Base-by-base conservation (phyloP, 2,329 filamentous ascomycete genomes). In the Aspergillus clavatus region DNA sequence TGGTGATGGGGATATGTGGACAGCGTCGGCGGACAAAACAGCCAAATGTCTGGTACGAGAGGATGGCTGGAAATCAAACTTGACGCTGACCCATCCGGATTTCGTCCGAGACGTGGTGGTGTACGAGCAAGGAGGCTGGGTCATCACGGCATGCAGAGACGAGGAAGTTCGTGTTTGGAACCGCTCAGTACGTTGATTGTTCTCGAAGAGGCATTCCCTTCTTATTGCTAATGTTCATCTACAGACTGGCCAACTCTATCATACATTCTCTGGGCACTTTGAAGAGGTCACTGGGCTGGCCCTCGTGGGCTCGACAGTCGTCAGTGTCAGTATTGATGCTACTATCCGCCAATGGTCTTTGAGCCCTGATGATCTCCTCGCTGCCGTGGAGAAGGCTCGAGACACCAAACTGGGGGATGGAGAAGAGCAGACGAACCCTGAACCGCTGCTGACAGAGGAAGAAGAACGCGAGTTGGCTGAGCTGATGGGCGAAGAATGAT, bases 161-260 rank as follows among this genome's bases (percentile, higher is more conserved):
- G 93, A 98, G 68, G 82, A 95, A 57, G 77, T 98, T 47, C 86
- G 94, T 57, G 79, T 97, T 7, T 98, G 91, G 91, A 86, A 95
- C 64, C 70, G 72, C 63, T 73, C 71, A 31, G 72, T 74, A 57
- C 52, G 71, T 62, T 42, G 38, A 14, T 14, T 18, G 28, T 16
- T 42, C 3, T 38, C 7, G 10, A 14, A 26, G 28, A 28, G 26
- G 16, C 11, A 28, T 11, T 27, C 27, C 27, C 19, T 23, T 19
- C 42, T 31, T 35, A 21, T 29, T 12, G 12, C n/a, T 38, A 35
- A 14, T n/a, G 27, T 21, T n/a, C 61, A 28, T 18, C 29, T 24
- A 38, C 62, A 81, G 49, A 84, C 81, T 7, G 88, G 87, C 4
- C 82, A 84, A 62, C 72, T 94, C 24, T 79, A 85, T 60, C 86